Conservation (phyloP, 1,284 basidiomycete species). For the Pascua sp. region DNA sequence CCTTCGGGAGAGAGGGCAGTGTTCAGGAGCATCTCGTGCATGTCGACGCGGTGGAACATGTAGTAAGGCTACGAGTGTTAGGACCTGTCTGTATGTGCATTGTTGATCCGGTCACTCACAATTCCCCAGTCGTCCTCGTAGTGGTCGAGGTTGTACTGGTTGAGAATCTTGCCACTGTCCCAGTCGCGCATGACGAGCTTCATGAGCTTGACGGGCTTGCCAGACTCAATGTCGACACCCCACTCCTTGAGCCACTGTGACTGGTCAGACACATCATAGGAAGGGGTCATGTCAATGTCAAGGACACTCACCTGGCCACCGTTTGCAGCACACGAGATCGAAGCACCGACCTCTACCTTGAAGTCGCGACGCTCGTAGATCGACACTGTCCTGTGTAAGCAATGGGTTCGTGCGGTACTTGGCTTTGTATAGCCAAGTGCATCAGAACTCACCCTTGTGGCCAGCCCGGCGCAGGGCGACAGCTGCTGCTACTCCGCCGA, state of each 20-base stretch:
- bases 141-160: constrained; percentile 31
- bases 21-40: constrained; percentile 43
- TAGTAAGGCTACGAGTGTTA: constrained; percentile 21
- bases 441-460: constrained; percentile 15
- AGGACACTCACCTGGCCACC: constrained; percentile 15
- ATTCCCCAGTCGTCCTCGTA: constrained; percentile 41
- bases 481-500: constrained; percentile 34
- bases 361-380: constrained; percentile 41
- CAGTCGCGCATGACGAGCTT: constrained; percentile 40
- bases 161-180: constrained; percentile 36
- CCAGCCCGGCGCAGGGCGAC: constrained; percentile 37
- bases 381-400: constrained; percentile 16
- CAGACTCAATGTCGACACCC: constrained; percentile 31
- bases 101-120: not conserved
- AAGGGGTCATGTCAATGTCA: too few relatives aligned
- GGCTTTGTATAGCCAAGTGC: too few relatives aligned
- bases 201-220: constrained; percentile 35
- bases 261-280: too few relatives aligned
- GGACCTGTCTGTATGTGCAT: too few relatives aligned
- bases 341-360: constrained; percentile 39
- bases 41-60: constrained; percentile 47
- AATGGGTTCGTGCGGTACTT: not conserved
- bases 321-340: constrained; percentile 40
- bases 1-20: constrained; percentile 34
- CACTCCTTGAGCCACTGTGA: constrained; percentile 33